Evolutionary conservation across 768 basidiomycete species (phyloP), one percentile per base, ranked within the genome.

Genomic region (Guyanaporus albipodus): DNA sequence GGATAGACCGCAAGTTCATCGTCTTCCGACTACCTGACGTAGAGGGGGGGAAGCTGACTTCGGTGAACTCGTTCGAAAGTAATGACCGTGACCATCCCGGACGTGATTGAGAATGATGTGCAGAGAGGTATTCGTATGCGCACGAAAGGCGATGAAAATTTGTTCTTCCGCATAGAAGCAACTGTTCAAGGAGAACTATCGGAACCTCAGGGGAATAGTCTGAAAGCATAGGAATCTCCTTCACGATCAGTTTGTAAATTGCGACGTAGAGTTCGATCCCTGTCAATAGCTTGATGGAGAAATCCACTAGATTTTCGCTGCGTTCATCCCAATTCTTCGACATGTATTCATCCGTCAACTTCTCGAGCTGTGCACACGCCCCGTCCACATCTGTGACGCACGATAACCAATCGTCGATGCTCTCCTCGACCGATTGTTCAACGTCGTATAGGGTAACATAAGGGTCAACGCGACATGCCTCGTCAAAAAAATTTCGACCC

Each of bases 271-370:
- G 63, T 24, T 75, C 70, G 6, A 60, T 27, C 17, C 38, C 37
- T 0, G 59, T 60, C 32, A 79, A 57, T 35, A 78, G 53, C 68
- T 78, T 73, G 3, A 70, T 43, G 0, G 75, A 76, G 6, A 61
- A 34, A 22, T 63, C 48, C 38, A 76, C 73, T 8, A 73, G 68
- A 23, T 66, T 70, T 6, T 49, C 52, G 8, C 43, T 27, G 41
- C 72, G 73, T 6, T 42, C 45, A 1, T 29, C 15, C 23, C 28
- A 26, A 0, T 73, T 65, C 0, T 60, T 41, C 5, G 54, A 49
- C 4, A 57, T 55, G 36, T 74, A 70, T 9, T 48, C 32, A n/a
- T 32, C 44, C 18, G 63, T 62, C 34, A 61, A 66, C 1, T 52
- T 35, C 45, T 55, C 57, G 14, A 62, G 42, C 24, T 46, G 37